Percentiles rank a stretch among this genome's conserved stretches.
Evolutionary conservation across 1,139 yeast species (phyloP).

Genomic region (Eremothecium sinecaudum): DNA sequence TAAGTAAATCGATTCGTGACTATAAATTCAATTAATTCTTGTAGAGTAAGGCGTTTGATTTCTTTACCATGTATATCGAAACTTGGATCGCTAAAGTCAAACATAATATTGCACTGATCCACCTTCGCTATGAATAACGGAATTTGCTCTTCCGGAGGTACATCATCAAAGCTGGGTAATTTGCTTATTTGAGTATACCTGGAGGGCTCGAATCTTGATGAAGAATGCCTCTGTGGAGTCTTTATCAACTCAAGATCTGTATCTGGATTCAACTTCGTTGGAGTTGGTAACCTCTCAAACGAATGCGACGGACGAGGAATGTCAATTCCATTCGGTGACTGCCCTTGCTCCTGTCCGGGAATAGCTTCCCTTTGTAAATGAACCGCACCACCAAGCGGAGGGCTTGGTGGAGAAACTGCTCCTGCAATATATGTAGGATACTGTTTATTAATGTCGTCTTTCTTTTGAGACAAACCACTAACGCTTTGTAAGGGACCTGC

Average conservation of each 20-base stretch:
- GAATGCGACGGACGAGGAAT: conserved; percentile 40
- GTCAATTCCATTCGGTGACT: conserved; percentile 28
- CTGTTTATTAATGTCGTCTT: conserved; percentile 7
- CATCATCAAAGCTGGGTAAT: conserved; percentile 85
- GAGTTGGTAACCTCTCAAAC: conserved; percentile 37
- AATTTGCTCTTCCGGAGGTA: conserved; percentile 74
- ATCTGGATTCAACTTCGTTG: conserved; percentile 36
- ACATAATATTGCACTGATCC: conserved; percentile 89
- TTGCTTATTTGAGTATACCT: conserved; percentile 66
- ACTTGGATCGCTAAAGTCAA: conserved; percentile 90
- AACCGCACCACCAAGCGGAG: conserved; percentile 10
- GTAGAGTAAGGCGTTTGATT: conserved; percentile 74
- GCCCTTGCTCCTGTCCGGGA: conserved; percentile 10
- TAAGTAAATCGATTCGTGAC: conserved; percentile 72
- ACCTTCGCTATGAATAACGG: conserved; percentile 77
- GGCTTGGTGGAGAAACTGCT: conserved; percentile 17
- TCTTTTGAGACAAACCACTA: background rate
- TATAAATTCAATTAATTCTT: conserved; percentile 81
- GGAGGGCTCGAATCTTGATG: conserved; percentile 84
- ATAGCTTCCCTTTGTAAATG: conserved; percentile 12
- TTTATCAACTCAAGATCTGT: conserved; percentile 49
- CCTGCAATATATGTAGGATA: conserved; percentile 25
- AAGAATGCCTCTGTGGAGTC: conserved; percentile 87
- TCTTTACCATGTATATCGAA: conserved; percentile 89
- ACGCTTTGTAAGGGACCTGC: background rate